Evolutionary conservation across 2,329 filamentous ascomycete species (phyloP).

Genomic region (Tympanopsis confertula): DNA sequence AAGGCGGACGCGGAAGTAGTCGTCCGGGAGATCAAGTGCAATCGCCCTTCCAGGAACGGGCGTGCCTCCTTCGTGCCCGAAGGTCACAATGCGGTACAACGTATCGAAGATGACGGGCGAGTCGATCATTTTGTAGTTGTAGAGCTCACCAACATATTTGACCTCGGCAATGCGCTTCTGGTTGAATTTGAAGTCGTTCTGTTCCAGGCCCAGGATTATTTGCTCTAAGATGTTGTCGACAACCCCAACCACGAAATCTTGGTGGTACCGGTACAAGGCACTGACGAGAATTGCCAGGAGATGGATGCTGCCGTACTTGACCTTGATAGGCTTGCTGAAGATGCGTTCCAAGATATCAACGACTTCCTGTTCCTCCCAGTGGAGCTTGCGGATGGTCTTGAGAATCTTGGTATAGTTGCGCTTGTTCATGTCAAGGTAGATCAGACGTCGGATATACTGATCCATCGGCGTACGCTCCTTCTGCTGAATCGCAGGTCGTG

Average conservation of each 20-base stretch:
- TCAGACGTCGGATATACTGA: constrained; percentile 79
- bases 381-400: constrained; percentile 86
- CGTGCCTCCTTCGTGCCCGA: constrained; percentile 72
- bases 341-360: constrained; percentile 74
- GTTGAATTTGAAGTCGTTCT: constrained; percentile 96
- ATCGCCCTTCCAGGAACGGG: constrained; percentile 69
- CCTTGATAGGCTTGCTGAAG: constrained; percentile 90
- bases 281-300: constrained; percentile 81
- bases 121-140: constrained; percentile 95
- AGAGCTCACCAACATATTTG: constrained; percentile 91
- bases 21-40: constrained; percentile 75
- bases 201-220: constrained; percentile 76
- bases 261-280: constrained; percentile 82
- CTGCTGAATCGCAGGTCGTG: constrained; percentile 85
- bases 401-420: constrained; percentile 86
- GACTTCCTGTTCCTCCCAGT: constrained; percentile 92
- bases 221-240: constrained; percentile 87
- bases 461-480: constrained; percentile 93
- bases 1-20: constrained; percentile 89
- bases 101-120: constrained; percentile 91
- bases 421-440: constrained; percentile 90
- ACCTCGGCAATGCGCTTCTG: constrained; percentile 89
- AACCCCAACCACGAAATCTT: constrained; percentile 78
- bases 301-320: constrained; percentile 95
- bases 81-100: constrained; percentile 86